Conservation (phyloP, 306 rosid species). For the Cucurbita pepo region DNA sequence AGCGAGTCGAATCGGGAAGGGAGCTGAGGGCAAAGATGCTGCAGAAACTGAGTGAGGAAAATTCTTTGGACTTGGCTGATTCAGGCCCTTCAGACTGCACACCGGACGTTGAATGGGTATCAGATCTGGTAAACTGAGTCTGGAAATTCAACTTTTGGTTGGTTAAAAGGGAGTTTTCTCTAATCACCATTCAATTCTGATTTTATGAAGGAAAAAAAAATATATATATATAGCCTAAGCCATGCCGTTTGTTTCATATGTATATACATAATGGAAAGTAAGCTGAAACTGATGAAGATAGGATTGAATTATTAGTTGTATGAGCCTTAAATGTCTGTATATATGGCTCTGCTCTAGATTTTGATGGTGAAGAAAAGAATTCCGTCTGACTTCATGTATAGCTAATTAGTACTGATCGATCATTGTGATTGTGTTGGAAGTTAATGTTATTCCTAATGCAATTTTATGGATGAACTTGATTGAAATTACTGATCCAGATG, state of each 20-base stretch:
- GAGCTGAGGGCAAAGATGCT: slow-evolving; percentile 62
- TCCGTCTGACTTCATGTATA: neutral
- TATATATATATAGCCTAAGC: neutral
- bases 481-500: neutral
- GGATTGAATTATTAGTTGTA: neutral
- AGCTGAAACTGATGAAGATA: neutral
- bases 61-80: slow-evolving; percentile 33
- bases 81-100: neutral
- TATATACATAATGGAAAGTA: neutral
- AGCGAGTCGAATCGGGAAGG: slow-evolving; percentile 88
- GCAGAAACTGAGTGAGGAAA: slow-evolving; percentile 68
- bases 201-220: neutral
- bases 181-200: neutral
- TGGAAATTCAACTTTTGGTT: neutral
- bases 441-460: neutral
- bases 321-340: neutral
- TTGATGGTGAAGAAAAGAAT: neutral
- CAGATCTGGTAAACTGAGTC: slow-evolving; percentile 49
- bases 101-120: slow-evolving; percentile 81
- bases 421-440: slow-evolving; percentile 1
- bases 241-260: neutral
- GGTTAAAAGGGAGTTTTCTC: neutral
- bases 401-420: neutral
- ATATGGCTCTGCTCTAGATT: neutral
- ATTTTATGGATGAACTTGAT: neutral